phyloP scores from a whole-genome alignment of 2,329 filamentous ascomycete species.

The Ceratocystis harringtonii region DNA sequence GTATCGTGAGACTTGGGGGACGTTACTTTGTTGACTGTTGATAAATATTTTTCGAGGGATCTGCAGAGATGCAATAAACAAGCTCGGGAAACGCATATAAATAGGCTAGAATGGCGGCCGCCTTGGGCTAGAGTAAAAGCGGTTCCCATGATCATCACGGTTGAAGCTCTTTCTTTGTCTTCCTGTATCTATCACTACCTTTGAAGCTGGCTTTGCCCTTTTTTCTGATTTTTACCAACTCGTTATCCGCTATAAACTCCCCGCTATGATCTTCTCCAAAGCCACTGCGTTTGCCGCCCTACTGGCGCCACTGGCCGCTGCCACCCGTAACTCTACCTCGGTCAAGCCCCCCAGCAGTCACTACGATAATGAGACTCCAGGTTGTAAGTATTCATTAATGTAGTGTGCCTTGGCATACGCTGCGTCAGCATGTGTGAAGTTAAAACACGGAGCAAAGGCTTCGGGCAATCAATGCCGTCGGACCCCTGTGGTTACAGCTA shows the following conservation, averaged over 20 bases:
- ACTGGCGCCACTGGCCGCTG: not conserved
- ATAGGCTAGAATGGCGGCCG: too few species aligned
- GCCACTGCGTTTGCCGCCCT: not conserved
- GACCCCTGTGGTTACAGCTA: not conserved
- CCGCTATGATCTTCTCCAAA: constrained; percentile 10
- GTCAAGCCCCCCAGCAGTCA: constrained; percentile 5
- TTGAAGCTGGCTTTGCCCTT: not conserved
- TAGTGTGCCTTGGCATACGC: too few species aligned
- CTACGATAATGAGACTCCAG: not conserved
- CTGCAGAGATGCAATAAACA: too few species aligned
- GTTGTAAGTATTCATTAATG: not conserved
- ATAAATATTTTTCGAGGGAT: too few species aligned
- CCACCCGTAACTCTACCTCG: constrained; percentile 5
- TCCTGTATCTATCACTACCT: not conserved
- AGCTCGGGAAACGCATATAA: too few species aligned
- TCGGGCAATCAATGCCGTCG: too few species aligned
- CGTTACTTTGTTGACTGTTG: too few species aligned
- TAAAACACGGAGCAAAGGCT: too few species aligned
- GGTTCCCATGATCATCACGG: not conserved
- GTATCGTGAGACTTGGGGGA: too few species aligned
- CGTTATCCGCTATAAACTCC: not conserved
- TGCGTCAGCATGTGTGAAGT: too few species aligned
- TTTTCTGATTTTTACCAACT: not conserved
- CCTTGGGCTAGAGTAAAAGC: too few species aligned
- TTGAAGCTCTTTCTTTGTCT: too few species aligned